Percentiles rank a stretch among this genome's conserved stretches.
phyloP scores from a whole-genome alignment of 345 rosid genomes.

The Linum tenue region DNA sequence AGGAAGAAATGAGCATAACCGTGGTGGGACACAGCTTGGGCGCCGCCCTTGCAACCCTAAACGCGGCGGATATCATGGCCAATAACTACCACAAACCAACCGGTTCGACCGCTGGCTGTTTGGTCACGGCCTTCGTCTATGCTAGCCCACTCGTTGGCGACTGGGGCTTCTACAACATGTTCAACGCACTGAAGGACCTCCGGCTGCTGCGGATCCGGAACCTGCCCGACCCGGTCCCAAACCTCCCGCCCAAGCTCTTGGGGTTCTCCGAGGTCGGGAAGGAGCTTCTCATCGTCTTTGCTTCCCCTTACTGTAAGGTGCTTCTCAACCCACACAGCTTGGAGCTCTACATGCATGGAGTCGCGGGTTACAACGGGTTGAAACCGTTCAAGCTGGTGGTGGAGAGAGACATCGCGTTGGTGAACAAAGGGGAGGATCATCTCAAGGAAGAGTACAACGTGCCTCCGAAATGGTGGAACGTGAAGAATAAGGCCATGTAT shows the following conservation, averaged over 20 bases:
- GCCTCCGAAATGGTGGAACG: neutral
- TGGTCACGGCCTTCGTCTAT: slow-evolving; percentile 42
- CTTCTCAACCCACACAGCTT: slow-evolving; percentile 13
- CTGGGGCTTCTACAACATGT: slow-evolving; percentile 13
- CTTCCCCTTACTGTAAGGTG: slow-evolving; percentile 21
- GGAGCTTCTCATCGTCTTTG: slow-evolving; percentile 21
- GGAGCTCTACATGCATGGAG: slow-evolving; percentile 32
- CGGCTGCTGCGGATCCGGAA: slow-evolving; percentile 21
- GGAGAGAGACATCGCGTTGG: slow-evolving; percentile 18
- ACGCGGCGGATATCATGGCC: slow-evolving; percentile 41
- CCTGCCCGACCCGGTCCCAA: slow-evolving; percentile 16
- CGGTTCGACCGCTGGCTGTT: slow-evolving; percentile 18
- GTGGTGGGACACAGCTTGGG: slow-evolving; percentile 18
- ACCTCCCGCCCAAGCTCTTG: neutral
- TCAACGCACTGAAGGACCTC: slow-evolving; percentile 18
- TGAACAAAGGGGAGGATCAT: neutral
- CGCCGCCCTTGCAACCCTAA: slow-evolving; percentile 36
- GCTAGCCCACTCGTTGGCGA: slow-evolving; percentile 53
- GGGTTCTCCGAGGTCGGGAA: slow-evolving; percentile 20
- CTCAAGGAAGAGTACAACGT: neutral
- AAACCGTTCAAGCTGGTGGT: slow-evolving; percentile 19
- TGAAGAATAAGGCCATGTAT: neutral
- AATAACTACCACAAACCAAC: slow-evolving; percentile 20
- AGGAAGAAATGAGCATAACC: slow-evolving; percentile 15
- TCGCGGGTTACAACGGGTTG: slow-evolving; percentile 27